A percentile compares a stretch with the other conserved stretches of the same genome.
phyloP scores from a whole-genome alignment of 225 moss, liverwort and hornwort genomes.

The Asterella californica region DNA sequence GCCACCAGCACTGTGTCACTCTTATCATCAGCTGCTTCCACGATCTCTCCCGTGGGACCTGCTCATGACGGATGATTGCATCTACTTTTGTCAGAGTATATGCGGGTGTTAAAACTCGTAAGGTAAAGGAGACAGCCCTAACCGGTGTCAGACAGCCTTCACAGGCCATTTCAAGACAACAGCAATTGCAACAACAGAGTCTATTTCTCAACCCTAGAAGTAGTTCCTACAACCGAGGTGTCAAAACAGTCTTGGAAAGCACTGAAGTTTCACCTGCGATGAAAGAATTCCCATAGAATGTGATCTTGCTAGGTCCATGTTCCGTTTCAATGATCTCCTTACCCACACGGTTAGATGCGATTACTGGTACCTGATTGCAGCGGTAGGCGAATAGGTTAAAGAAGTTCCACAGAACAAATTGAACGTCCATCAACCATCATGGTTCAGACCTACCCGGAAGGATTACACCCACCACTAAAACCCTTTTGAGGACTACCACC shows the following conservation, averaged over 20 bases:
- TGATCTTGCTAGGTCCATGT: slow-evolving; percentile 73
- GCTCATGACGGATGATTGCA: slow-evolving; percentile 4
- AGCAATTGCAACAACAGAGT: background rate
- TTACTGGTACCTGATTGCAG: slow-evolving; percentile 53
- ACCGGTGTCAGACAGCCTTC: background rate
- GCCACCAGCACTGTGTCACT: slow-evolving; percentile 72
- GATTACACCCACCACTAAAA: background rate
- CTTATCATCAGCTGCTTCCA: slow-evolving; percentile 65
- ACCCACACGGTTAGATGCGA: slow-evolving; percentile 86
- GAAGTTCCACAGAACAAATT: background rate
- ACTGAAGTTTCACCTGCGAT: slow-evolving; percentile 50
- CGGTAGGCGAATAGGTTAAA: background rate
- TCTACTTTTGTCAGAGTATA: background rate
- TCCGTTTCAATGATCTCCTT: slow-evolving; percentile 72
- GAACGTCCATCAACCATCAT: background rate
- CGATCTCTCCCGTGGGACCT: slow-evolving; percentile 86
- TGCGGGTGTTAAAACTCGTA: too few species aligned
- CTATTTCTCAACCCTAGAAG: background rate
- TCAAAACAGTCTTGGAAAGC: background rate
- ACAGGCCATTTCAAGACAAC: background rate
- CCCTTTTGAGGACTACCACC: background rate
- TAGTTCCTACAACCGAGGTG: background rate
- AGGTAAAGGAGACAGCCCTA: background rate
- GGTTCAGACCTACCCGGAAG: background rate
- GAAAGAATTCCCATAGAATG: slow-evolving; percentile 86